Evolutionary conservation across 768 basidiomycete species (phyloP).

Genomic region (Pleurotus giganteus): DNA sequence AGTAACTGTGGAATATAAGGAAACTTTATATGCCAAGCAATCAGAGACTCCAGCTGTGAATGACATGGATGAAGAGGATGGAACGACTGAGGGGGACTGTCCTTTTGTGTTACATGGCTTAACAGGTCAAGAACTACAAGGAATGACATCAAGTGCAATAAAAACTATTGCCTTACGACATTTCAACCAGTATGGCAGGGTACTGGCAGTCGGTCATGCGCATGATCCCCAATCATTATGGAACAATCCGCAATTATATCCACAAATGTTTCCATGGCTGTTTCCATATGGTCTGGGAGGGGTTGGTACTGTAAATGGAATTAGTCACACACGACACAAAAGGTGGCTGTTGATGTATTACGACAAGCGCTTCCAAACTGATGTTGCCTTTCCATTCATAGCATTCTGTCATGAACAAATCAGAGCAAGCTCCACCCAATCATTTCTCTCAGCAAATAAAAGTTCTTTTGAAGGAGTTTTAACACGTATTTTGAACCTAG

Average conservation of each 20-base stretch:
- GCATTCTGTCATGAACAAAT: not conserved
- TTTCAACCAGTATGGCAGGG: no score
- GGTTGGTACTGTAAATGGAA: conserved; percentile 15
- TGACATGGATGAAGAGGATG: conserved; percentile 20
- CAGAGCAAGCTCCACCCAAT: not conserved
- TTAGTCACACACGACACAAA: not conserved
- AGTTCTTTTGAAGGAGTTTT: not conserved
- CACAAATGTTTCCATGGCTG: no score
- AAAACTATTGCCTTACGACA: no score
- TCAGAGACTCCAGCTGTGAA: conserved; percentile 10
- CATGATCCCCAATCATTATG: conserved; percentile 18
- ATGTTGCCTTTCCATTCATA: not conserved
- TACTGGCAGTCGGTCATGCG: conserved; percentile 20
- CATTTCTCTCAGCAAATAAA: not conserved
- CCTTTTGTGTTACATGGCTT: conserved; percentile 21
- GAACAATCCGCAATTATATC: conserved; percentile 32
- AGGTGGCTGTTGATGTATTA: not conserved
- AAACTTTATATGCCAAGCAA: conserved; percentile 8
- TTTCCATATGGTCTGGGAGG: conserved; percentile 36
- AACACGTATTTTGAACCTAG: not conserved
- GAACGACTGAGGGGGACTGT: conserved; percentile 20
- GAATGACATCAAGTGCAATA: not conserved
- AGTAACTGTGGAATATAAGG: conserved; percentile 23
- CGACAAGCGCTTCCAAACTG: no score
- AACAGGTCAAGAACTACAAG: not conserved